Base-by-base conservation (phyloP, 139 green algal species). In the Monoraphidium neglectum region DNA sequence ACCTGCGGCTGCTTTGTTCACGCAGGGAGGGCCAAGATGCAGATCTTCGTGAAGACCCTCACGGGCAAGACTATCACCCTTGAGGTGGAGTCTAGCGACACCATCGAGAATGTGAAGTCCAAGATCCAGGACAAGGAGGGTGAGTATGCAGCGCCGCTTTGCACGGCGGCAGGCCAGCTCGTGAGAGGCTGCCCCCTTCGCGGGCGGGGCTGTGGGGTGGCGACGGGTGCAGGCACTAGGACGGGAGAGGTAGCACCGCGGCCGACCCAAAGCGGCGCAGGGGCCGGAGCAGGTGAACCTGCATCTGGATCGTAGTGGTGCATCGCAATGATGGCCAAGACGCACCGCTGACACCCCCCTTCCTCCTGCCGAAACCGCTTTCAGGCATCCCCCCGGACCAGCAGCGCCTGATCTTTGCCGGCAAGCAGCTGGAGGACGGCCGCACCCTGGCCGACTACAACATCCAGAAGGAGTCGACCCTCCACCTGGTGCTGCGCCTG, bases 51-150 rank as follows among this genome's bases (percentile, higher is more conserved):
- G 18, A 93, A 93, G 86, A 98, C 94, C 40, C 87, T 98, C 5
- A 97, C 94, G 32, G 94, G 94, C 57, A 97, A 96, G 91, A 98
- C 94, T 28, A 97, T 98, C 78, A 97, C 94, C 15, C 85, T 98
- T 18, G 93, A 97, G 79, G 93, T 98, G 74, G 88, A 90, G 83
- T 87, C 77, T 57, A 85, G 68, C 15, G 89, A 93, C 78, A 93
- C 87, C 51, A 94, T 95, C 51, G 91, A 97, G 51, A 96, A 94
- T 69, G 93, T 97, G 46, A 97, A 97, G 90, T 68, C 78, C 57
- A 97, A 97, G 84, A 97, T 97, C 63, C 92, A 97, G 82, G 92
- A 97, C 82, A 96, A 97, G 82, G 92, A 97, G 73, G 85, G 89
- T 30, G 28, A 36, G 65, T 72, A 21, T 32, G 13, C 26, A 38